phyloP scores from a whole-genome alignment of 306 rosid species.

The Begonia peltatifolia region DNA sequence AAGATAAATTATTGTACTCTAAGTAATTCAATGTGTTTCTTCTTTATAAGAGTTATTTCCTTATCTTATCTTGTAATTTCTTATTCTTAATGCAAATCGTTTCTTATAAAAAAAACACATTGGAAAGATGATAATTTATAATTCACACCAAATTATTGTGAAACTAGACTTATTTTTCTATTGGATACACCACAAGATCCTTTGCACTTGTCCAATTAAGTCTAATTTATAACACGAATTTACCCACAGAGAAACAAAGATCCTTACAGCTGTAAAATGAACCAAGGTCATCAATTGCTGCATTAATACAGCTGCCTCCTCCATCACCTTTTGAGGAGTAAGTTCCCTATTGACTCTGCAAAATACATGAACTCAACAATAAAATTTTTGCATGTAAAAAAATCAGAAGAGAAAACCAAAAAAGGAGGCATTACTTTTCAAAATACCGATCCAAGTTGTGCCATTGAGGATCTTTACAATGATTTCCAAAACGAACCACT shows the following conservation, averaged over 20 bases:
- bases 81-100: no score
- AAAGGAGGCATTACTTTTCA: constrained; percentile 51
- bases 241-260: not conserved
- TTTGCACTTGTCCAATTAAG: no score
- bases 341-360: constrained; percentile 48
- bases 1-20: no score
- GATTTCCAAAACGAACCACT: constrained; percentile 84
- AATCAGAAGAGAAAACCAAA: constrained; percentile 7
- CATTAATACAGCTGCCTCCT: constrained; percentile 43
- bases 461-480: constrained; percentile 87
- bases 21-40: no score
- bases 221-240: not conserved
- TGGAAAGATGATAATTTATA: no score
- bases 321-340: constrained; percentile 38
- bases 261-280: constrained; percentile 70
- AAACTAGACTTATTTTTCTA: no score
- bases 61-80: no score
- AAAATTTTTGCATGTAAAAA: constrained; percentile 2
- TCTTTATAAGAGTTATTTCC: no score
- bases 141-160: no score
- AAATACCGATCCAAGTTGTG: constrained; percentile 83
- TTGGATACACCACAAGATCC: no score
- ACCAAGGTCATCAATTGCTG: constrained; percentile 59
- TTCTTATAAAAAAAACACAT: no score
- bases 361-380: constrained; percentile 8